phyloP scores from a whole-genome alignment of 352 stramenopile genomes.

The Halophytophthora polymorphica region DNA sequence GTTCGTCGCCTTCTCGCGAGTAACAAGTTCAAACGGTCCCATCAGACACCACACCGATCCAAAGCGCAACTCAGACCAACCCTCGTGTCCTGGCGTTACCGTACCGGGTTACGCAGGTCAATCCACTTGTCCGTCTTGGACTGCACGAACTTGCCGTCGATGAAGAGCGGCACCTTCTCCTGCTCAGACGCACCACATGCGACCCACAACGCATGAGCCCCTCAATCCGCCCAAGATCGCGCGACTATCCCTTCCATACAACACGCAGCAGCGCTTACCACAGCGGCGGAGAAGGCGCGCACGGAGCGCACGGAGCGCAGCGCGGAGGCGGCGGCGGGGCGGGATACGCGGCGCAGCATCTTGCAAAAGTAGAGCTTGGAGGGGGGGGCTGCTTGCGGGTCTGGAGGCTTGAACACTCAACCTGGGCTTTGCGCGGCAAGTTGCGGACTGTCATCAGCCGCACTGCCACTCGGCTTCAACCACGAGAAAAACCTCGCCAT shows the following conservation, averaged over 20 bases:
- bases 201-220: neutral
- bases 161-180: slow-evolving; percentile 85
- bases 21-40: slow-evolving; percentile 1
- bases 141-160: slow-evolving; percentile 91
- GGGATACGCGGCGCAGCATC: slow-evolving; percentile 30
- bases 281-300: slow-evolving; percentile 45
- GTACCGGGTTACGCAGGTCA: slow-evolving; percentile 87
- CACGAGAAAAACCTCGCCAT: too few species aligned
- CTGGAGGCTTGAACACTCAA: neutral
- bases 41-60: slow-evolving; percentile 12
- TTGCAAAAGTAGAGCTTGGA: neutral
- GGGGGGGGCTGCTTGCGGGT: neutral
- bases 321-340: slow-evolving; percentile 12
- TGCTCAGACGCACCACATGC: slow-evolving; percentile 10
- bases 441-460: slow-evolving; percentile 7
- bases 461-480: too few species aligned
- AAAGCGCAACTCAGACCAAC: neutral
- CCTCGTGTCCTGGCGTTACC: neutral
- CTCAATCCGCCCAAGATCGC: neutral
- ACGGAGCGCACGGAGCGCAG: slow-evolving; percentile 7
- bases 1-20: slow-evolving; percentile 67
- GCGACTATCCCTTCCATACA: neutral
- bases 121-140: slow-evolving; percentile 92
- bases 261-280: slow-evolving; percentile 20
- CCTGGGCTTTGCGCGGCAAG: slow-evolving; percentile 12